phyloP scores from a whole-genome alignment of 225 moss, liverwort and hornwort genomes.

The Climacium dendroides region DNA sequence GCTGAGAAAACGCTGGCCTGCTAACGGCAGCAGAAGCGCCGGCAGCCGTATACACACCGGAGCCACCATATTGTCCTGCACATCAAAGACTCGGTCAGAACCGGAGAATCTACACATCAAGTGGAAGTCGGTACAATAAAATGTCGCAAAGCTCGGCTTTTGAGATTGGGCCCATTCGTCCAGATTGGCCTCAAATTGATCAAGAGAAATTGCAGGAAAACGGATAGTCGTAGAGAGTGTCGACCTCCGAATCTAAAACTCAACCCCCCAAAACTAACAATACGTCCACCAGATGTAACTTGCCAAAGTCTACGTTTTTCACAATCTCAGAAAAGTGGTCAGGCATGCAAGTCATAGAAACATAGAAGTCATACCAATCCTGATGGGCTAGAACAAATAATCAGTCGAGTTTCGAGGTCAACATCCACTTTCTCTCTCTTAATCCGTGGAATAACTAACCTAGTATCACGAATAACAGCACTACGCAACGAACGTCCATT shows the following conservation, averaged over 20 bases:
- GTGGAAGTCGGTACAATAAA: neutral
- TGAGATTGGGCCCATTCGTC: neutral
- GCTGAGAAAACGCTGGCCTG: constrained; percentile 27
- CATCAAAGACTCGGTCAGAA: neutral
- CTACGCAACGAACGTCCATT: neutral
- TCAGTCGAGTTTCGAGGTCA: neutral
- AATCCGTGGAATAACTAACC: neutral
- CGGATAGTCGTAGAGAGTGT: neutral
- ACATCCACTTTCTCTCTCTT: neutral
- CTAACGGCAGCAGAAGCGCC: neutral
- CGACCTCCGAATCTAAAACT: neutral
- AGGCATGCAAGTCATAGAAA: neutral
- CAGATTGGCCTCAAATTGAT: neutral
- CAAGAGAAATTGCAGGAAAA: neutral
- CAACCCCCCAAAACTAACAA: neutral
- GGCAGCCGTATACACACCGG: constrained; percentile 4
- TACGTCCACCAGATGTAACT: neutral
- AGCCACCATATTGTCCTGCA: constrained; percentile 30
- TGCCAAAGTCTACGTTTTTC: neutral
- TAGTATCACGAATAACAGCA: neutral
- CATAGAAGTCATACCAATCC: neutral
- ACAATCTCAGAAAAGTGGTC: neutral
- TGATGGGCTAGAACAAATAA: neutral
- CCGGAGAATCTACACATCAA: neutral
- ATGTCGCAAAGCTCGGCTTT: neutral